Base-by-base conservation (phyloP, 2,329 filamentous ascomycete genomes). In the Bisporella sp. region DNA sequence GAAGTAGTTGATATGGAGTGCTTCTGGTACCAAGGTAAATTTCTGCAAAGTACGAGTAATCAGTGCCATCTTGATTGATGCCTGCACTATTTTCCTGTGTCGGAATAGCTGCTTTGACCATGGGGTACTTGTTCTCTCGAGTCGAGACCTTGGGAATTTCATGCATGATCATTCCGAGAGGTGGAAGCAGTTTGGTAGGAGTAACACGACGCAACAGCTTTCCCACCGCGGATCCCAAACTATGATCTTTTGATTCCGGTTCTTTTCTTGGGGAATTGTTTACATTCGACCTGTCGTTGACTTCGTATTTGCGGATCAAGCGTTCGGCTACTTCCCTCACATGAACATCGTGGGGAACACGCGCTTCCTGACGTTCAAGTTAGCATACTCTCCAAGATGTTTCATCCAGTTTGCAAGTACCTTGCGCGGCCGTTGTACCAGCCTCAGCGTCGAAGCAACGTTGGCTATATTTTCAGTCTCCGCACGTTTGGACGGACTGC, bases 1-100 rank as follows among this genome's bases (percentile, higher is more conserved):
- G 68, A 30, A 85, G 73, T 76, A 86, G 78, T 58, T 78, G 79
- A 57, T 85, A 58, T 1, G 73, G 64, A 56, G 76, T 79, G 41
- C 68, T 66, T 11, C 71, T 66, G 4, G 81, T 80, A 11, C 82
- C 82, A 12, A 86, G 62, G 33, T 69, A 59, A 12, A 77, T 77
- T 61, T 80, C 66, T 41, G 81, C 67, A 58, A 85, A 85, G 66
- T 86, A 85, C 1, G 81, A 82, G 57, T 76, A 82, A 61, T 86
- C 82, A 12, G 76, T 78, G 12, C 81, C 82, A 61, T 85, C 81
- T 61, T 86, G 82, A 59, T 78, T 66, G 48, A 86, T 71, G 7
- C 79, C 79, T 7, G 71, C 73, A 40, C 75, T 75, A 57, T 78
- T 70, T 32, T 72, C 64, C 11, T 69, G 66, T 0, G 69, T 67